Evolutionary conservation across 2,329 filamentous ascomycete species (phyloP).

Genomic region (Colletotrichum musicola): DNA sequence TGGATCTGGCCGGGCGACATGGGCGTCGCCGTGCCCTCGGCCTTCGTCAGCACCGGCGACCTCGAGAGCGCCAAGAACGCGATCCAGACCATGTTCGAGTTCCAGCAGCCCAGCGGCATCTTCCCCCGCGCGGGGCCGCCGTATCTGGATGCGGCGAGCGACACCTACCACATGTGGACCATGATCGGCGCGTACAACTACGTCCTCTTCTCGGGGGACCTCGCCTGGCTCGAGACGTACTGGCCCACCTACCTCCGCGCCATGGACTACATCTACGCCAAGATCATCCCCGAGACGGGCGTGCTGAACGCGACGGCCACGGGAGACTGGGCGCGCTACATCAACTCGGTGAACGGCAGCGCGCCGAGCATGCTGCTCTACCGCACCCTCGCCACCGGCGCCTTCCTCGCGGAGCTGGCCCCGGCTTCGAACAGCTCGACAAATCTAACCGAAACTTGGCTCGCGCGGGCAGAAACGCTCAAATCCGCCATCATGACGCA

Average conservation of each 20-base stretch:
- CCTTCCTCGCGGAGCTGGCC: conserved; percentile 61
- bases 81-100: conserved; percentile 60
- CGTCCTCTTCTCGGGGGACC: conserved; percentile 57
- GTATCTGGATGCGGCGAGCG: conserved; percentile 50
- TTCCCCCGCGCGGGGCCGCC: conserved; percentile 65
- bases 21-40: conserved; percentile 65
- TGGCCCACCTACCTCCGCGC: conserved; percentile 50
- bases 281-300: conserved; percentile 43
- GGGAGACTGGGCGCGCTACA: conserved; percentile 64
- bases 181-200: conserved; percentile 70
- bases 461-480: conserved; percentile 54
- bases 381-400: conserved; percentile 65
- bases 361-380: conserved; percentile 65
- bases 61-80: conserved; percentile 63
- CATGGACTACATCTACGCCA: conserved; percentile 46
- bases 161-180: conserved; percentile 53
- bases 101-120: conserved; percentile 57
- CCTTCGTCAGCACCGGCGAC: conserved; percentile 67
- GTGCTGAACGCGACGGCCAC: conserved; percentile 61
- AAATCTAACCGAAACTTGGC: conserved; percentile 54
- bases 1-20: conserved; percentile 74
- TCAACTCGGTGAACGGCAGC: conserved; percentile 58
- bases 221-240: conserved; percentile 39
- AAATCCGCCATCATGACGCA: conserved; percentile 58
- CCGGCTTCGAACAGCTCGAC: conserved; percentile 44